Base-by-base conservation (phyloP, 441 rosid species). In the Adansonia grandidieri region DNA sequence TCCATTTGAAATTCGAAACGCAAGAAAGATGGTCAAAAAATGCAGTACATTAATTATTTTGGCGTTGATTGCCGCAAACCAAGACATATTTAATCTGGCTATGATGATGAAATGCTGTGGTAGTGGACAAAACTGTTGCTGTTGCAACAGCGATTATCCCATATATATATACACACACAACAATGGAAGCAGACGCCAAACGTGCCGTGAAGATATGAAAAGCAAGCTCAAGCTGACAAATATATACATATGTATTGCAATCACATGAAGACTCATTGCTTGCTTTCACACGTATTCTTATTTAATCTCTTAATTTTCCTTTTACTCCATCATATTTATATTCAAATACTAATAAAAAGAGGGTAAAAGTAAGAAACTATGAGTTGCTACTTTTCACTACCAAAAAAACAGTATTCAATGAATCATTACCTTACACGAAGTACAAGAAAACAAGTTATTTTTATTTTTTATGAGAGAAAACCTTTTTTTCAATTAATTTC, bases 31-130 rank as follows among this genome's bases (percentile, higher is more conserved):
- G 10, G 54, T 67, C 54, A 67, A 45, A 19, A 17, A 19, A 45
- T 8, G 11, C 54, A 67, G 54, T 19, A 19, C 54, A 50, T 11
- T 50, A 44, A 67, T 67, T 19, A 20, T 11, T 11, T 51, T 45
- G 32, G 37, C 54, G 53, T 45, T 67, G 72, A 45, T 42, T 19
- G 51, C 72, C 72, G 17, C 57, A 40, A 51, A 40, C n/a, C 70
- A 65, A n/a, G 24, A 45, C 51, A 51, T 14, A 15, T 37, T 37
- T 37, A 37, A 45, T 45, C n/a, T 9, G 37, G 8, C 9, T 67
- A 11, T 67, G 54, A 67, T 45, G 54, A 11, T 19, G 32, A 44
- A 67, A 67, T 45, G 72, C 54, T 67, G 32, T 13, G 6, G 57
- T 44, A 19, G 53, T 19, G 71, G 71, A 44, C 9, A 67, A 17